Evolutionary conservation across 2,329 filamentous ascomycete species (phyloP).

Genomic region (Scedosporium aurantiacum): DNA sequence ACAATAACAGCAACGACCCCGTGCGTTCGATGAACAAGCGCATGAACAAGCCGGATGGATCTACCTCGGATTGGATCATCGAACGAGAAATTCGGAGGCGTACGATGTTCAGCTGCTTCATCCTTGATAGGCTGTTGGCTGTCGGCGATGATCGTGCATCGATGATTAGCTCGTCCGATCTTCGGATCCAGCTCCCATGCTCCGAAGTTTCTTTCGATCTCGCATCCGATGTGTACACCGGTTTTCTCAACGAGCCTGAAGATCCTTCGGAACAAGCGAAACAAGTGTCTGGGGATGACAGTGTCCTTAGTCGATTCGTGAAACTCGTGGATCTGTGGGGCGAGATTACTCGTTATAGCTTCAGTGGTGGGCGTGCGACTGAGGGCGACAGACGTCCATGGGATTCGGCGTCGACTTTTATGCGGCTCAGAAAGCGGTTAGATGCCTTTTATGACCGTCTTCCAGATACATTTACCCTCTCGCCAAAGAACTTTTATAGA

Average conservation of each 20-base stretch:
- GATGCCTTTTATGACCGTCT: conserved; percentile 27
- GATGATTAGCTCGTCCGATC: conserved; percentile 46
- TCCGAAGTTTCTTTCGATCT: conserved; percentile 55
- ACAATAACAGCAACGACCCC: neutral
- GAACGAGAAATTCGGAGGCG: conserved; percentile 54
- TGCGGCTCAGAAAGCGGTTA: conserved; percentile 38
- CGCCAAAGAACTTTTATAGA: conserved; percentile 49
- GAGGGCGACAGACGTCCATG: conserved; percentile 44
- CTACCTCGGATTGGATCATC: conserved; percentile 20
- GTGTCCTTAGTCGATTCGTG: conserved; percentile 41
- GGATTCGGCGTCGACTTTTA: conserved; percentile 44
- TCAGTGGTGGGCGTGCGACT: conserved; percentile 37
- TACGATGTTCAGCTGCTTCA: conserved; percentile 66
- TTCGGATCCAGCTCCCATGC: conserved; percentile 57
- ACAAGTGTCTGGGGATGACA: conserved; percentile 27
- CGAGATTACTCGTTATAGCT: conserved; percentile 45
- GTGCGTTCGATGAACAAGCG: neutral
- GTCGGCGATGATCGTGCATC: conserved; percentile 51
- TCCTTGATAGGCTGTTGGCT: conserved; percentile 59
- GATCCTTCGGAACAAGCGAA: conserved; percentile 8
- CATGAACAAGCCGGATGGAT: neutral
- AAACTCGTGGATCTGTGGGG: conserved; percentile 49
- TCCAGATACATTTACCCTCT: conserved; percentile 46
- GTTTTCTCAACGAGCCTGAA: conserved; percentile 27
- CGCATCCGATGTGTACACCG: conserved; percentile 43